phyloP scores from a whole-genome alignment of 2,329 filamentous ascomycete genomes.

The Apiospora phragmitis region DNA sequence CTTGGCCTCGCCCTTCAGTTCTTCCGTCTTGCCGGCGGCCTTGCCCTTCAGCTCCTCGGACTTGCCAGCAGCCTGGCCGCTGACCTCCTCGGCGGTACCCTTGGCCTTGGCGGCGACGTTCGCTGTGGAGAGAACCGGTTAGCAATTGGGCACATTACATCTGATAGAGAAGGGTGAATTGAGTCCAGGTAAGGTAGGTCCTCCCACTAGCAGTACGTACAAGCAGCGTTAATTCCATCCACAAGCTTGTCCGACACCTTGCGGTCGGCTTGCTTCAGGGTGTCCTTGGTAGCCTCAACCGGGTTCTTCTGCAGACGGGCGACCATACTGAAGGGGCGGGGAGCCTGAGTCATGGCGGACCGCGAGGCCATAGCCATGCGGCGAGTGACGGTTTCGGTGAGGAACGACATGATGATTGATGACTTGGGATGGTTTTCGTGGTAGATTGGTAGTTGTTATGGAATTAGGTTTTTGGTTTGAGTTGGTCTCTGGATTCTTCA shows the following conservation, averaged over 20 bases:
- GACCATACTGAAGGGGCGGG: slow-evolving; percentile 53
- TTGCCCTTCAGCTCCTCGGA: slow-evolving; percentile 22
- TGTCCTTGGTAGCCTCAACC: slow-evolving; percentile 59
- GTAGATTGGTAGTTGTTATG: not conserved
- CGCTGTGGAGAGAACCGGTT: slow-evolving; percentile 26
- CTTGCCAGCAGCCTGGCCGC: slow-evolving; percentile 27
- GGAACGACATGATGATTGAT: slow-evolving; percentile 51
- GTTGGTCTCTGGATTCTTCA: not conserved
- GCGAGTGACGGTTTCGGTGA: slow-evolving; percentile 48
- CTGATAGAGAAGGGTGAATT: not conserved
- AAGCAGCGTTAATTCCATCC: slow-evolving; percentile 58
- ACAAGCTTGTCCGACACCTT: slow-evolving; percentile 62
- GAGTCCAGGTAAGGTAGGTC: not conserved
- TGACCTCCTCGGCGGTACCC: slow-evolving; percentile 34
- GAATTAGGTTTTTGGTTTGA: not conserved
- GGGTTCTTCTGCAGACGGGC: slow-evolving; percentile 47
- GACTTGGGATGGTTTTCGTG: not conserved
- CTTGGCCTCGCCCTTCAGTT: slow-evolving; percentile 38
- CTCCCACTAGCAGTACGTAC: slow-evolving; percentile 41
- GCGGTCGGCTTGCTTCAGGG: slow-evolving; percentile 59
- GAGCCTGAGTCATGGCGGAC: slow-evolving; percentile 39
- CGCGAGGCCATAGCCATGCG: slow-evolving; percentile 39
- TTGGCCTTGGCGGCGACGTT: slow-evolving; percentile 37
- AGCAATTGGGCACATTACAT: not conserved
- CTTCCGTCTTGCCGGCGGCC: slow-evolving; percentile 23